Evolutionary conservation across 1,284 basidiomycete genomes (phyloP).

Genomic region (Heimioporus punctisporus): DNA sequence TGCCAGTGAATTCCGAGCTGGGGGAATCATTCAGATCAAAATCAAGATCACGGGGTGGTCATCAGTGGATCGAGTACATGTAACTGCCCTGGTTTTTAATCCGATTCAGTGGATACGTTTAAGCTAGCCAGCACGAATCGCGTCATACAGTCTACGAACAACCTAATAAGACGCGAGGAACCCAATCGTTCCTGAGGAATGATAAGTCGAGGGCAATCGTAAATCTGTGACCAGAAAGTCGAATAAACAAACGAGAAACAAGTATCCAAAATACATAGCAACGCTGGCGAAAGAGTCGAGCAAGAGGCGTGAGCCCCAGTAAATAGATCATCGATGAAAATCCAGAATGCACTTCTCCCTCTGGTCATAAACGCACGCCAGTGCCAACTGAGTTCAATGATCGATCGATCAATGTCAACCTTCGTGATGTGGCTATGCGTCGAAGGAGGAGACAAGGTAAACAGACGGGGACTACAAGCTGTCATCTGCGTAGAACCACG

Average conservation of each 20-base stretch:
- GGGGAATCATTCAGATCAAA: no score
- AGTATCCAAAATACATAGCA: conserved; percentile 91
- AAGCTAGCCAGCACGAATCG: conserved; percentile 71
- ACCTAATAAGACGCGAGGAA: conserved; percentile 91
- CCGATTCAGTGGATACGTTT: no score
- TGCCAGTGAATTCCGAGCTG: no score
- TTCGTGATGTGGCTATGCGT: no score
- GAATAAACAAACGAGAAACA: conserved; percentile 81
- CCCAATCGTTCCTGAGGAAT: conserved; percentile 71
- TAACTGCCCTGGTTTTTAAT: no score
- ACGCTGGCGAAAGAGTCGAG: conserved; percentile 86
- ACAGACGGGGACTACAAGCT: no score
- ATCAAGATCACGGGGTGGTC: no score
- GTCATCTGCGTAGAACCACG: no score
- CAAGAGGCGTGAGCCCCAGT: conserved; percentile 87
- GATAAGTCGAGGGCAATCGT: conserved; percentile 7
- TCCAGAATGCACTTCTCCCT: conserved; percentile 93
- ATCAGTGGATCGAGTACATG: no score
- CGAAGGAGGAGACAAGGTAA: no score
- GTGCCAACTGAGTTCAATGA: conserved; percentile 78
- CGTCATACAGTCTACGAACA: conserved; percentile 77
- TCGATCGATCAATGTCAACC: no score
- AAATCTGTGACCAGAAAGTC: conserved; percentile 84
- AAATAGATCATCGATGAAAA: conserved; percentile 65
- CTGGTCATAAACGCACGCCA: conserved; percentile 97